These are phyloP conservation scores for Suillus occidentalis DNA, from an alignment of 768 basidiomycete genomes.

Conservation along the genomic window DNA sequence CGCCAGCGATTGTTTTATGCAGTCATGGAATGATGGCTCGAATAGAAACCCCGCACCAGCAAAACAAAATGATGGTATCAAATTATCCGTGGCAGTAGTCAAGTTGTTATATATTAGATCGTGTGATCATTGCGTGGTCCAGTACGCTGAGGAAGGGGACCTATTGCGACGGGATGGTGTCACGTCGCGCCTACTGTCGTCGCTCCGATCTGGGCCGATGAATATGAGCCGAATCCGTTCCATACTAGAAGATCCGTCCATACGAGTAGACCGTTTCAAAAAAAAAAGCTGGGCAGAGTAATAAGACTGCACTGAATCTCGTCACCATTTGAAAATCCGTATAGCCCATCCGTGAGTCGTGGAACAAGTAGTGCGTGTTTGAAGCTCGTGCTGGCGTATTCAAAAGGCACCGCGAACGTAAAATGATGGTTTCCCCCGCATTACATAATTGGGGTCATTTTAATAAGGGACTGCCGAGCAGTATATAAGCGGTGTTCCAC, in stretches of 20 bases:
- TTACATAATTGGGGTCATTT: conserved; percentile 6
- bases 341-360: background rate
- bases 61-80: background rate
- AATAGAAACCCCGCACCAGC: conserved; percentile 3
- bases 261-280: too few relatives aligned
- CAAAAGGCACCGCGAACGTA: background rate
- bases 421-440: conserved; percentile 1
- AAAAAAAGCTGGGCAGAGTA: background rate
- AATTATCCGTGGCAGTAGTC: conserved; percentile 1
- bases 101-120: background rate
- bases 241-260: background rate
- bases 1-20: background rate
- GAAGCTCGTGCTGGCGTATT: background rate
- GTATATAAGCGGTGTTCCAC: background rate
- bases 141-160: background rate
- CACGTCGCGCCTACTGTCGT: background rate
- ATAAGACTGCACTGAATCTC: background rate
- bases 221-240: background rate
- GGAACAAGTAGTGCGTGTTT: background rate
- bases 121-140: background rate
- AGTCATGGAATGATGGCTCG: background rate
- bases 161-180: background rate
- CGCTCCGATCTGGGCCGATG: background rate
- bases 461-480: background rate
- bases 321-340: background rate